Evolutionary conservation across 768 basidiomycete genomes (phyloP).

Genomic region (Mycena amicta): DNA sequence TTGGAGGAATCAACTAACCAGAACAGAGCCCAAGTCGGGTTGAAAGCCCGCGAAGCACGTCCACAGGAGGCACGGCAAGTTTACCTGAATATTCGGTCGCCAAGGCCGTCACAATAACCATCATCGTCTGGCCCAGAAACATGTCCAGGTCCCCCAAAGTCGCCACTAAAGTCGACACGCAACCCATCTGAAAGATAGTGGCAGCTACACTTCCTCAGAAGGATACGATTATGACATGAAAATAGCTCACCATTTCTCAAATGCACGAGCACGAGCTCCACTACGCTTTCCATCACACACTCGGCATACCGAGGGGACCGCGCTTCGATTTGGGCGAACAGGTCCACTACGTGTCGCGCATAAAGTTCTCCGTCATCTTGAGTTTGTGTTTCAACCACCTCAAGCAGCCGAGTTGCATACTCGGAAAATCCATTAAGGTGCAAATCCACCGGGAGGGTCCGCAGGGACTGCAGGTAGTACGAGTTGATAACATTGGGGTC

Average conservation of each 20-base stretch:
- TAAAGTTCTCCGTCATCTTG: constrained; percentile 60
- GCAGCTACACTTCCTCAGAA: constrained; percentile 35
- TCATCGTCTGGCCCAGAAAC: constrained; percentile 54
- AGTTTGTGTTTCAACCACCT: constrained; percentile 51
- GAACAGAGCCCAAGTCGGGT: constrained; percentile 41
- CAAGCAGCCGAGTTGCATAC: constrained; percentile 50
- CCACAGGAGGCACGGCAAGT: constrained; percentile 50
- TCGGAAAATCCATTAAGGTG: constrained; percentile 42
- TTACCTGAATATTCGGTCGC: constrained; percentile 61
- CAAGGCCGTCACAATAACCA: constrained; percentile 70
- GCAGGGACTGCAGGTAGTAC: constrained; percentile 50
- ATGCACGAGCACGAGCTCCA: constrained; percentile 57
- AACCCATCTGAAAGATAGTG: constrained; percentile 43
- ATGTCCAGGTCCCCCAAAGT: constrained; percentile 41
- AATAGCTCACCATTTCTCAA: constrained; percentile 50
- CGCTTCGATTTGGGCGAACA: constrained; percentile 42
- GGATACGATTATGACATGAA: constrained; percentile 3
- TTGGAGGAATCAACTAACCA: constrained; percentile 39
- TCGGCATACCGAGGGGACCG: constrained; percentile 31
- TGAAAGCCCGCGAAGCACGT: constrained; percentile 51
- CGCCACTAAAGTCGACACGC: constrained; percentile 47
- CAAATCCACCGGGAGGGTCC: constrained; percentile 37
- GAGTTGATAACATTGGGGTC: constrained; percentile 60
- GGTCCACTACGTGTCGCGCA: constrained; percentile 50
- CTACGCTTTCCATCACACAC: constrained; percentile 54